Evolutionary conservation across 2,329 filamentous ascomycete species (phyloP), one percentile per base, ranked within the genome.

Genomic region (Alternaria sp.): DNA sequence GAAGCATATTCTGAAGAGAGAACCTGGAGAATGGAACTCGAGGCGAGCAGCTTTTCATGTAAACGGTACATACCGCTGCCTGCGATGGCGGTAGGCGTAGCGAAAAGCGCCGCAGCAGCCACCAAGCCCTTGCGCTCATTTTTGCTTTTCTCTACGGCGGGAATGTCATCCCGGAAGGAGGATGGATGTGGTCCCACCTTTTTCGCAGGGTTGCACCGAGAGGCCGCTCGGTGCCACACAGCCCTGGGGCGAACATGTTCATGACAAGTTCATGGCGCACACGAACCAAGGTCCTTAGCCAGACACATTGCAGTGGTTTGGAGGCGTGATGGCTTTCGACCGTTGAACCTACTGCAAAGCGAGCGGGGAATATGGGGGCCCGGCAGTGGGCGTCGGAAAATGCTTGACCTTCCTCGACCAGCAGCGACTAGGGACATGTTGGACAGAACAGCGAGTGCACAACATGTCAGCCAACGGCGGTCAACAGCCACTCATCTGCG

Each of bases 381-480:
- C 42, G 37, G 26, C 21, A 42, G 50, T 51, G 51, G 52, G 44
- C 40, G 56, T 58, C 44, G 33, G 28, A 45, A 51, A 49, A 56
- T 41, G 59, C 56, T 62, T 62, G 59, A 56, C 45, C 40, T 41
- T 42, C 39, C 41, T 41, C 37, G 31, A 29, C 56, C 53, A 54
- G 42, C 53, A 51, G 36, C 45, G 29, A 49, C 37, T 40, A 31
- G 37, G 37, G 28, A n/a, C 14, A 26, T 34, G 53, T 58, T 39
- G 56, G 57, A 55, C 48, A 41, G 36, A 54, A 57, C 60, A 57
- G 50, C 41, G 41, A 34, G 60, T 65, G 60, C 66, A 58, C 58
- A 55, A 60, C 56, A 57, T 69, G 61, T 65, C 65, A 69, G 58
- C 65, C 61, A 68, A 62, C 62, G 61, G 60, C 49, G 50, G 11